Evolutionary conservation across 2,329 filamentous ascomycete genomes (phyloP), one percentile per base, ranked within the genome.

Genomic region (Hypocreales sp.): DNA sequence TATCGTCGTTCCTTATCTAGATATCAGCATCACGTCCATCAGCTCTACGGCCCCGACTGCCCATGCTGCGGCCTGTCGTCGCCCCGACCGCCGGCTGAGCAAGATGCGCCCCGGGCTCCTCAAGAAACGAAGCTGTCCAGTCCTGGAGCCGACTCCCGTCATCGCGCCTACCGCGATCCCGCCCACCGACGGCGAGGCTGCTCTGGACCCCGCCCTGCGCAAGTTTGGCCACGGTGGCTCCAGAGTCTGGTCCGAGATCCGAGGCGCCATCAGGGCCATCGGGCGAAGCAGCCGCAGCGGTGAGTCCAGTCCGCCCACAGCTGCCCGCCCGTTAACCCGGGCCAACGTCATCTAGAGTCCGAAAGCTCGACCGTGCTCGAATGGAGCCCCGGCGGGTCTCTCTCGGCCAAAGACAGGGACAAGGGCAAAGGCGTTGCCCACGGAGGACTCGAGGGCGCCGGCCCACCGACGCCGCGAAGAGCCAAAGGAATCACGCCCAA

Each of bases 171-270:
- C 25, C n/a, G 15, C 24, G 10, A 23, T 34, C 9, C 35, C 31
- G 11, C 32, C n/a, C n/a, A n/a, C 29, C 2, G 11, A 13, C 3
- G 22, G 5, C 8, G 5, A 8, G 5, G 8, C 22, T 4, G 15
- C 9, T 11, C 14, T 24, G 22, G 22, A 15, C 8, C 6, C 20
- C n/a, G 20, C 14, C 15, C 15, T 13, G 8, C 13, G 11, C 14
- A 15, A 27, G 14, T 22, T 40, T 14, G 42, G 40, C 19, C 40
- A 38, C 13, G 40, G 38, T 6, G 39, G 44, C 19, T 44, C 48
- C 8, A 46, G 36, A 19, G 47, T 51, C 5, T 51, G 50, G 47
- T 46, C 44, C 6, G 50, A 53, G 20, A 45, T 55, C 15, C 42
- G 47, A 4, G 41, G 41, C 10, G 51, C 45, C 13, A 42, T 54